These are phyloP conservation scores for Rostrohypoxylon terebratum DNA, from an alignment of 495 filamentous ascomycete species.

Conservation along the genomic window DNA sequence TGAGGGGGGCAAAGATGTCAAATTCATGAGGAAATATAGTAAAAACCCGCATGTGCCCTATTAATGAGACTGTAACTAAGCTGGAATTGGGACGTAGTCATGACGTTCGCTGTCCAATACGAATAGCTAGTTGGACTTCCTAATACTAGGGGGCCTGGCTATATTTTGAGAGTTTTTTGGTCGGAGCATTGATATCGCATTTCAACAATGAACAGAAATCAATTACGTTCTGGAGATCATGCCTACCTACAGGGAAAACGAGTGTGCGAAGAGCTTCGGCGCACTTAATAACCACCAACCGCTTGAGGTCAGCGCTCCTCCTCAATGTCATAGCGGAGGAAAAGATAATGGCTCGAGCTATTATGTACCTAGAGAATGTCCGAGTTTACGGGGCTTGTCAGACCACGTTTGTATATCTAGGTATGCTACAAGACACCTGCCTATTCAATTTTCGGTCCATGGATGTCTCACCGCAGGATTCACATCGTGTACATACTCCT, in stretches of 20 bases:
- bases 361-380: slow-evolving; percentile 1
- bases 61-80: not conserved
- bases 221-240: slow-evolving; percentile 24
- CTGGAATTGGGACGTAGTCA: not conserved
- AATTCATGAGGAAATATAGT: not conserved
- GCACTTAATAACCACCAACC: slow-evolving; percentile 7
- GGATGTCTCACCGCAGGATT: slow-evolving; percentile 44
- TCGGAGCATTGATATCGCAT: not conserved
- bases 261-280: not conserved
- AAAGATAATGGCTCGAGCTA: slow-evolving; percentile 16
- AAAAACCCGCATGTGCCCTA: not conserved
- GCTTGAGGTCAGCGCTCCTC: not conserved
- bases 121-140: slow-evolving; percentile 12
- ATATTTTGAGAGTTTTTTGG: not conserved
- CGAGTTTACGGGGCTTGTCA: slow-evolving; percentile 13
- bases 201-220: slow-evolving; percentile 17
- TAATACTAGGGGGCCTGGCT: not conserved
- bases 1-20: not conserved
- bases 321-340: slow-evolving; percentile 14
- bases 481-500: slow-evolving; percentile 35
- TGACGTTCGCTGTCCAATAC: slow-evolving; percentile 2
- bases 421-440: slow-evolving; percentile 30
- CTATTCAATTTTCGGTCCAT: slow-evolving; percentile 34
- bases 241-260: slow-evolving; percentile 3
- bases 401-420: slow-evolving; percentile 10